Conservation (phyloP, 768 basidiomycete species). For the Melanogaster broomeanus region DNA sequence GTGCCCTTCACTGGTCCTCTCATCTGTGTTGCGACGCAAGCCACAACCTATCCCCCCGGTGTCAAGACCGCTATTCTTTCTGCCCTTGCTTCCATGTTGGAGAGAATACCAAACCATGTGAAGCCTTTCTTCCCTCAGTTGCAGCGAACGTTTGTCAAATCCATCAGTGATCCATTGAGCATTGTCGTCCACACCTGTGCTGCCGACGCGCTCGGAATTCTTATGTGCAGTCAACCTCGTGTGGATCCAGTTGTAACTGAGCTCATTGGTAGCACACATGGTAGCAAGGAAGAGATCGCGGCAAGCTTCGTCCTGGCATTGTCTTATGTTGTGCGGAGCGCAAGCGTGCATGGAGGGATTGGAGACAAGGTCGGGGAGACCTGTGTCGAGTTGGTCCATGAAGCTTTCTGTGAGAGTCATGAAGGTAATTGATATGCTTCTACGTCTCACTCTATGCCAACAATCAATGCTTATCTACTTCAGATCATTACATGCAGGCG, state of each 20-base stretch:
- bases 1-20: no score
- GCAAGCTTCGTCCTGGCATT: constrained; percentile 77
- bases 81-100: constrained; percentile 83
- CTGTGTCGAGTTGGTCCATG: constrained; percentile 72
- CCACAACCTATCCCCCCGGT: no score
- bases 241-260: constrained; percentile 96
- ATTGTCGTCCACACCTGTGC: constrained; percentile 79
- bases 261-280: constrained; percentile 61
- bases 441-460: background rate
- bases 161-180: constrained; percentile 78
- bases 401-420: constrained; percentile 74
- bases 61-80: no score
- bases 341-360: constrained; percentile 59
- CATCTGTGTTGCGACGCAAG: no score
- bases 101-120: constrained; percentile 84
- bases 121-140: constrained; percentile 99
- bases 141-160: constrained; percentile 95
- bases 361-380: constrained; percentile 74
- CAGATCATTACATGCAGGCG: constrained; percentile 72
- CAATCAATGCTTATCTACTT: background rate
- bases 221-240: constrained; percentile 89
- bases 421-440: constrained; percentile 49
- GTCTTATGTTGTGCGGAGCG: constrained; percentile 71
- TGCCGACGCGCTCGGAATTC: constrained; percentile 78
- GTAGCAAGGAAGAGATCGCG: constrained; percentile 69